A percentile compares a stretch with the other conserved stretches of the same genome.
Evolutionary conservation across 2,329 filamentous ascomycete species (phyloP).

Genomic region (Calonectria multiphialidica): DNA sequence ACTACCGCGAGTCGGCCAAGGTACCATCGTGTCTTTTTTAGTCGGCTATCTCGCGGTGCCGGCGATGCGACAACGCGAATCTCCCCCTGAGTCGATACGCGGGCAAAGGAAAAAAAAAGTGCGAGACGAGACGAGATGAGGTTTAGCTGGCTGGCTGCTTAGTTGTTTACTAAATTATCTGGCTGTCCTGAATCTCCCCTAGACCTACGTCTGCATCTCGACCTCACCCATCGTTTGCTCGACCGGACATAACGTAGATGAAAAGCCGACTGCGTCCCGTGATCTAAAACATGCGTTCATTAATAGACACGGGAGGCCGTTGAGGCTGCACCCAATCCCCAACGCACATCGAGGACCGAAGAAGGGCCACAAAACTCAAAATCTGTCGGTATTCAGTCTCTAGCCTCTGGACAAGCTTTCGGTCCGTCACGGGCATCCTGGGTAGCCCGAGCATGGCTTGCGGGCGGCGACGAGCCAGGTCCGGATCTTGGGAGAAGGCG

Average conservation of each 20-base stretch:
- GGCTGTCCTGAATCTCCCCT: background rate
- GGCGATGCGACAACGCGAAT: constrained; percentile 1
- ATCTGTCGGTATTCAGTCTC: background rate
- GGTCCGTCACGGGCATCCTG: background rate
- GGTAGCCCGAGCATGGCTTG: background rate
- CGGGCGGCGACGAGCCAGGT: background rate
- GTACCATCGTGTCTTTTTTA: constrained; percentile 5
- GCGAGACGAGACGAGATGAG: background rate
- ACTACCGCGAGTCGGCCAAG: background rate
- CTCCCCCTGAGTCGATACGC: background rate
- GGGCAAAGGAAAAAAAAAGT: background rate
- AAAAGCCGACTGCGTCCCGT: background rate
- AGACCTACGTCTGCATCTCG: background rate
- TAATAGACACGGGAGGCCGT: background rate
- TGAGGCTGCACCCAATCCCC: background rate
- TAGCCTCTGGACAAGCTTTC: background rate
- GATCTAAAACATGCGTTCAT: background rate
- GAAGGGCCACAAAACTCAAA: constrained; percentile 8
- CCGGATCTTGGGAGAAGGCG: background rate
- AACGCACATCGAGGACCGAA: background rate
- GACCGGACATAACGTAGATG: background rate
- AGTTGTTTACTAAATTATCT: background rate
- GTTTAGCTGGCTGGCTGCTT: background rate
- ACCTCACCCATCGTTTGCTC: background rate
- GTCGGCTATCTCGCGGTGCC: constrained; percentile 6